Base-by-base conservation (phyloP, 306 rosid species). In the Quercus parvula region DNA sequence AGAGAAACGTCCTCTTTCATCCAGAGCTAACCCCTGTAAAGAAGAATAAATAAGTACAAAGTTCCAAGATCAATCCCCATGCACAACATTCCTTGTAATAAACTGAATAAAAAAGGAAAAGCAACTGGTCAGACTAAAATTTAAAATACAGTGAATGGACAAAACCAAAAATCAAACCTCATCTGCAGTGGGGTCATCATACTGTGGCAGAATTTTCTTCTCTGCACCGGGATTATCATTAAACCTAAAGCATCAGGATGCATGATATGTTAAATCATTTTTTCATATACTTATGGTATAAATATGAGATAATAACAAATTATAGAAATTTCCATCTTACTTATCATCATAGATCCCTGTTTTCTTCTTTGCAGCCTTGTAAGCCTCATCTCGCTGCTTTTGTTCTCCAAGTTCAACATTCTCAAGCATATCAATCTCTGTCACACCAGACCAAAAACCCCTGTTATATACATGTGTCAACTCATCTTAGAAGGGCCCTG, bases 341-440 rank as follows among this genome's bases (percentile, higher is more conserved):
- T 93, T 95, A 83, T 95, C 97, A 77, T 71, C 94, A 69, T 87
- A 95, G 63, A 79, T 72, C 67, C 98, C 98, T 4, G 84, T 76
- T 90, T 93, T 93, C 87, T 91, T 93, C 88, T 91, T 91, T 69
- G 97, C 89, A 79, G 97, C 98, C 83, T 89, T 91, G 81, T 93
- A 93, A 75, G 99, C 97, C 1, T 90, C 93, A 73, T 93, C 88
- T 64, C 92, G 86, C 51, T 49, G 86, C 86, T 88, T 93, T 83
- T 95, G 99, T 79, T 95, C 98, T 71, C 97, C 99, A 75, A 95
- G 79, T 86, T 95, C 98, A 79, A 93, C 85, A 61, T 95, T 93
- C 88, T 93, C 99, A 84, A 95, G 99, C 96, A 93, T 87, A 81
- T 93, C 99, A 73, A 84, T 30, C 3, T 95, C 98, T 95, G 94